A percentile compares a stretch with the other conserved stretches of the same genome.
These are phyloP conservation scores for Phytophthora capsici DNA, from an alignment of 352 stramenopile genomes.

Conservation along the genomic window DNA sequence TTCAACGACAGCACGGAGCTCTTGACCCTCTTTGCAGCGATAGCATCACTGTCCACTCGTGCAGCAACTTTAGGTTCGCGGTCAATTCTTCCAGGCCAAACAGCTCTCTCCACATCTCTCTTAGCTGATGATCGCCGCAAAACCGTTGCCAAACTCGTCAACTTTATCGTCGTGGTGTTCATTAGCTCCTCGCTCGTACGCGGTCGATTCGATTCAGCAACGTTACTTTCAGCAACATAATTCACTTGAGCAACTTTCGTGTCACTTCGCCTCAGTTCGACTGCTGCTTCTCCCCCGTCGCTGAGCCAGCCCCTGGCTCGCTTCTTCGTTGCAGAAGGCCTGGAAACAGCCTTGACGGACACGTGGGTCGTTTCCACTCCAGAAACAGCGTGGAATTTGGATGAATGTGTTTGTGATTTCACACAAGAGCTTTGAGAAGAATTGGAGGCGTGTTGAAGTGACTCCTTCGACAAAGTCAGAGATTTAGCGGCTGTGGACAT, in stretches of 20 bases:
- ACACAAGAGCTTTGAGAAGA: neutral
- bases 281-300: constrained; percentile 1
- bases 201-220: constrained; percentile 8
- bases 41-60: constrained; percentile 1
- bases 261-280: neutral
- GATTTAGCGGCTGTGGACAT: neutral
- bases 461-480: neutral
- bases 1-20: neutral
- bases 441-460: neutral
- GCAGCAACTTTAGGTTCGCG: neutral
- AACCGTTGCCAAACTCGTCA: neutral
- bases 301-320: constrained; percentile 3
- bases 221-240: constrained; percentile 11
- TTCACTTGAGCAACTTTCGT: constrained; percentile 1
- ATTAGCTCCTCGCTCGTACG: neutral
- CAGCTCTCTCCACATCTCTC: constrained; percentile 2
- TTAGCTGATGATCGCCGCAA: constrained; percentile 7
- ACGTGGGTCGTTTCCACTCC: constrained; percentile 12
- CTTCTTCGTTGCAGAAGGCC: constrained; percentile 8
- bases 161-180: neutral
- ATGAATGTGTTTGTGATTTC: neutral
- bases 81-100: neutral
- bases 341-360: constrained; percentile 22
- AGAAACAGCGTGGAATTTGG: constrained; percentile 19
- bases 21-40: neutral